Evolutionary conservation across 768 basidiomycete genomes (phyloP).

Genomic region (Lepiota subincarnata): DNA sequence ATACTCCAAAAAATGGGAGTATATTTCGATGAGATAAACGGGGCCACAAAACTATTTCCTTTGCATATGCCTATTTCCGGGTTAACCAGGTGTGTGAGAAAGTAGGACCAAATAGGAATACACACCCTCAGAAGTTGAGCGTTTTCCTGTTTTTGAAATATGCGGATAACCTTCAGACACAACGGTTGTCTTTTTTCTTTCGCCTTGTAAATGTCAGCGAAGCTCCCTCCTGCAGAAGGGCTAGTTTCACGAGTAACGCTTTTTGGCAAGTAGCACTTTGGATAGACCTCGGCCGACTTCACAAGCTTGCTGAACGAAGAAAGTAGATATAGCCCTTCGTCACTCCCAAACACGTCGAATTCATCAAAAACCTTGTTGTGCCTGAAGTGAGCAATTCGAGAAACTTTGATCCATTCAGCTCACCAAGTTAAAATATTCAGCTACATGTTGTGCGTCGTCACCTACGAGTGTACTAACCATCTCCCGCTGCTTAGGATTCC

Average conservation of each 20-base stretch:
- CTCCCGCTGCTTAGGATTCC: neutral
- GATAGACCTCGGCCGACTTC: neutral
- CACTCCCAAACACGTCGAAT: neutral
- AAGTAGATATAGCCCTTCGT: neutral
- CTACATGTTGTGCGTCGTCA: neutral
- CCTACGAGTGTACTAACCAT: neutral
- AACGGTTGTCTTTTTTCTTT: neutral
- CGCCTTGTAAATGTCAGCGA: neutral
- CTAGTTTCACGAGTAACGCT: neutral
- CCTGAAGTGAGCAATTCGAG: too few species aligned
- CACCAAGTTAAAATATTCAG: neutral
- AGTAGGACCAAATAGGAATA: neutral
- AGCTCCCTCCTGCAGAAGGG: neutral
- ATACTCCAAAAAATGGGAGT: conserved; percentile 32
- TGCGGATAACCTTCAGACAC: conserved; percentile 3
- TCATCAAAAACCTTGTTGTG: neutral
- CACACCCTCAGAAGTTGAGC: neutral
- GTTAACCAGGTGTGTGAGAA: neutral
- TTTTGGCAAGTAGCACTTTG: neutral
- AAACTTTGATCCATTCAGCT: neutral
- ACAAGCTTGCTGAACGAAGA: neutral
- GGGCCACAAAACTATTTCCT: conserved; percentile 29
- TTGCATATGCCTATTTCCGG: neutral
- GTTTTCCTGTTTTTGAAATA: neutral
- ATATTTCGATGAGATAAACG: conserved; percentile 30